phyloP scores from a whole-genome alignment of 1,284 basidiomycete species.

The Heterobasidion irregulare region DNA sequence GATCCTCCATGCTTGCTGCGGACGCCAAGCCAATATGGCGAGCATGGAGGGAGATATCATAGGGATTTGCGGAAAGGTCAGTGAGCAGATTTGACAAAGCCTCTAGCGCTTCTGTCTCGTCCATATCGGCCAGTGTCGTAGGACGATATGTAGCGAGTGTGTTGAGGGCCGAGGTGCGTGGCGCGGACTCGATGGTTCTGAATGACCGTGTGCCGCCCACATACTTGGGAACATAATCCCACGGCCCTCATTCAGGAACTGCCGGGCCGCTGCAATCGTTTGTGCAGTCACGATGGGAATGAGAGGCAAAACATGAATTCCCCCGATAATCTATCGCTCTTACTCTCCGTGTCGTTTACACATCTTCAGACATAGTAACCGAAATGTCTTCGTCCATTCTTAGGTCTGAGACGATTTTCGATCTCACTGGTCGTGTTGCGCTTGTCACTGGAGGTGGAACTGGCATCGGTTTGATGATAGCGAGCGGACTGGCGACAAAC shows the following conservation, averaged over 20 bases:
- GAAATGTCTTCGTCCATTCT: conserved; percentile 6
- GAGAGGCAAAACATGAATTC: background rate
- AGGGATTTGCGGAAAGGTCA: conserved; percentile 48
- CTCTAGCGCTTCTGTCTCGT: conserved; percentile 38
- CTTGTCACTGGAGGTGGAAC: conserved; percentile 77
- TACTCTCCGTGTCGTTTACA: background rate
- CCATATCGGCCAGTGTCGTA: conserved; percentile 13
- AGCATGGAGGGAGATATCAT: conserved; percentile 51
- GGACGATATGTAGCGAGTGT: background rate
- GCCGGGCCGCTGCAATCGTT: background rate
- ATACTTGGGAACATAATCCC: background rate
- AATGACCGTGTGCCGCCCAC: background rate
- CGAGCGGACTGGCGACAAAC: conserved; percentile 65
- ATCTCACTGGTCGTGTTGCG: conserved; percentile 55
- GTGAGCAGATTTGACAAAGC: conserved; percentile 52
- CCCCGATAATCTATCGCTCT: background rate
- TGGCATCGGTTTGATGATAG: conserved; percentile 73
- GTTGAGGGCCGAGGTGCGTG: conserved; percentile 8
- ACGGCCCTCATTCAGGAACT: background rate
- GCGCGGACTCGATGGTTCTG: background rate
- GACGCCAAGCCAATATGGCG: conserved; percentile 56
- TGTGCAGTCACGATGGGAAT: background rate
- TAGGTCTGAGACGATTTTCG: conserved; percentile 36
- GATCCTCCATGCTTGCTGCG: conserved; percentile 46
- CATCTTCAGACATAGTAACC: background rate